These are phyloP conservation scores for Eucalyptus camaldulensis DNA, from an alignment of 345 rosid genomes.

Conservation along the genomic window DNA sequence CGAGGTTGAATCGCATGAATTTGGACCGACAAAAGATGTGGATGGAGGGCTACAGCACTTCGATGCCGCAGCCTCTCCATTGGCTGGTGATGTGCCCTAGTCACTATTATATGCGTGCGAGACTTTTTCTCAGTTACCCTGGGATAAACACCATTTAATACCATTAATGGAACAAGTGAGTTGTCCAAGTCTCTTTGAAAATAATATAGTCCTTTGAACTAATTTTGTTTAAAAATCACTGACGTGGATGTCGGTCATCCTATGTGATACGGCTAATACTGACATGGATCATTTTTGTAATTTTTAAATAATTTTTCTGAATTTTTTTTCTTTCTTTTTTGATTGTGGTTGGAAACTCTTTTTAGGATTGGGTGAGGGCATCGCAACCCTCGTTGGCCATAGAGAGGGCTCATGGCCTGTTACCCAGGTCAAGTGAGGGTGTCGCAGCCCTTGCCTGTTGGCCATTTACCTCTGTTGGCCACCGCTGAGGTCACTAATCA, in stretches of 20 bases:
- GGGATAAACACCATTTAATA: background rate
- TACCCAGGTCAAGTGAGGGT: background rate
- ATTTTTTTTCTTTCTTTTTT: no score
- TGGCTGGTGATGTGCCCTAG: background rate
- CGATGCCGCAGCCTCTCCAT: background rate
- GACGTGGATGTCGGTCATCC: accelerated
- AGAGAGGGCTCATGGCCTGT: background rate
- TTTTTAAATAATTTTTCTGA: no score
- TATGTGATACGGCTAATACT: accelerated
- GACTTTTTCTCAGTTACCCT: background rate
- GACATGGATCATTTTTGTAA: no score
- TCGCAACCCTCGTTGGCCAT: accelerated
- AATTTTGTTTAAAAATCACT: no score
- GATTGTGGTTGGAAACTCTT: background rate
- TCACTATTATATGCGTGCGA: background rate
- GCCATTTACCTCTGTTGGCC: accelerated
- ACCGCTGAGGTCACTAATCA: accelerated
- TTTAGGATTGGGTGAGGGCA: background rate
- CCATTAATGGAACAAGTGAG: background rate
- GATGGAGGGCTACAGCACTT: background rate
- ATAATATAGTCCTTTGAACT: no score
- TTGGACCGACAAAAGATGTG: background rate
- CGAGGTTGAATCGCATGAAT: background rate
- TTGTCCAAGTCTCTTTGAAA: no score
- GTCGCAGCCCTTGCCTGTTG: accelerated